Conservation (phyloP, 352 stramenopile species). For the Globisporangium spinosum region DNA sequence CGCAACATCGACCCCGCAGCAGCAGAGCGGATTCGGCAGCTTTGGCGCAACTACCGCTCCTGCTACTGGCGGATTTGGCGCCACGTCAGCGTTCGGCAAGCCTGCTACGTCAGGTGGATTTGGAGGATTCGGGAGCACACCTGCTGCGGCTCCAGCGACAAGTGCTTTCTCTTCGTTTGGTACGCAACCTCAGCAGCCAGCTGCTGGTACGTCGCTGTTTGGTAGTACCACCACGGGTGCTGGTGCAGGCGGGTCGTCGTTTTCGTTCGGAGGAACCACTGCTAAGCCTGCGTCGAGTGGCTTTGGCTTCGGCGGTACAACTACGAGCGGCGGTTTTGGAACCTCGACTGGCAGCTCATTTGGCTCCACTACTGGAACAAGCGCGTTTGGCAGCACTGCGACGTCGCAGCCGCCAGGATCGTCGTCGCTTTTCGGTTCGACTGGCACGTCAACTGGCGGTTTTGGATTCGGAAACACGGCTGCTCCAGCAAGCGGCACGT, state of each 20-base stretch:
- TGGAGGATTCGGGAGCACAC: conserved; percentile 35
- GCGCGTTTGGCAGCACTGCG: conserved; percentile 31
- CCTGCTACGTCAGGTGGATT: conserved; percentile 32
- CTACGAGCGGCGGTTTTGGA: conserved; percentile 31
- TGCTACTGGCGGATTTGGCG: conserved; percentile 37
- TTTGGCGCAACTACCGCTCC: conserved; percentile 41
- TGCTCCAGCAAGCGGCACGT: conserved; percentile 22
- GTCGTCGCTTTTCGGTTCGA: conserved; percentile 44
- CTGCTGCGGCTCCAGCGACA: conserved; percentile 29
- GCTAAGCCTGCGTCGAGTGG: conserved; percentile 32
- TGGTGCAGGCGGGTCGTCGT: conserved; percentile 27
- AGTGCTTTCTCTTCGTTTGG: conserved; percentile 41
- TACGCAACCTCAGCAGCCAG: conserved; percentile 30
- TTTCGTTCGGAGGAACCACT: conserved; percentile 35
- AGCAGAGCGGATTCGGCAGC: conserved; percentile 44
- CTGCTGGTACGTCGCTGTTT: conserved; percentile 38
- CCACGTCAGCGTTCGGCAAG: conserved; percentile 44
- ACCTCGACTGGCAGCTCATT: conserved; percentile 31
- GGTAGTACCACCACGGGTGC: conserved; percentile 29
- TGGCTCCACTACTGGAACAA: conserved; percentile 27
- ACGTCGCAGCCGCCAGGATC: conserved; percentile 30
- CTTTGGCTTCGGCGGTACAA: conserved; percentile 42
- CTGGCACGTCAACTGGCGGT: conserved; percentile 26
- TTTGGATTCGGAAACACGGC: conserved; percentile 41
- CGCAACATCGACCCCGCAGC: conserved; percentile 29